Evolutionary conservation across 495 filamentous ascomycete genomes (phyloP).

Genomic region (Hypoxylon rickii): DNA sequence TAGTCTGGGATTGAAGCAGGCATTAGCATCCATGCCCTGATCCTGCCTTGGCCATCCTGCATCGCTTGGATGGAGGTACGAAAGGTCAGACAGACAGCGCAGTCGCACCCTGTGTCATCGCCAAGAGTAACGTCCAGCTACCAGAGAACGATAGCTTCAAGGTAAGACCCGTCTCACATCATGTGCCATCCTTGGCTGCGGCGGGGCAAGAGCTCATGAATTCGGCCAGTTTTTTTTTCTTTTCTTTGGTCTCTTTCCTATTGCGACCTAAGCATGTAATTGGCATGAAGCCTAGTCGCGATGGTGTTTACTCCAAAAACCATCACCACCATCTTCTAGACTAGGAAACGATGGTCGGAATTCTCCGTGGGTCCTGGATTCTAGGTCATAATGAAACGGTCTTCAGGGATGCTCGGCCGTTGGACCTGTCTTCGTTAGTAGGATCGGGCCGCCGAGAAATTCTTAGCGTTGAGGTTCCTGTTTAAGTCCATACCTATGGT

Average conservation of each 20-base stretch:
- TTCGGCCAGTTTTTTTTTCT: background rate
- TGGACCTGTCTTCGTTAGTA: background rate
- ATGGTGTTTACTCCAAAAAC: constrained; percentile 4
- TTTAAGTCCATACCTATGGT: background rate
- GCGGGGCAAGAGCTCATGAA: background rate
- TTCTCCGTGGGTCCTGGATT: background rate
- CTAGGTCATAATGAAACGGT: background rate
- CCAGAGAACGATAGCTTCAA: background rate
- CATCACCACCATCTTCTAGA: too few species aligned
- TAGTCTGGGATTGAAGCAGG: too few species aligned
- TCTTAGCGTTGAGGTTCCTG: background rate
- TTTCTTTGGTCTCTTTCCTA: constrained; percentile 12
- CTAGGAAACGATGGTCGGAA: background rate
- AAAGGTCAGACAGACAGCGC: constrained; percentile 11
- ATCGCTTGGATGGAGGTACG: background rate
- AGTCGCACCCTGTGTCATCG: too few species aligned
- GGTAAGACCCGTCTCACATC: constrained; percentile 7
- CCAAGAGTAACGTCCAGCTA: constrained; percentile 11
- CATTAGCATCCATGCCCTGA: background rate
- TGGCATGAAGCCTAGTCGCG: background rate
- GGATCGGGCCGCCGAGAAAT: background rate
- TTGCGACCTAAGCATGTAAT: background rate
- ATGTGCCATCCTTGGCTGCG: constrained; percentile 7
- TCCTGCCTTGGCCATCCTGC: constrained; percentile 3
- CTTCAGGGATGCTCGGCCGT: background rate